Evolutionary conservation across 2,329 filamentous ascomycete genomes (phyloP), one percentile per base, ranked within the genome.

Genomic region (Nothophoma quercina): DNA sequence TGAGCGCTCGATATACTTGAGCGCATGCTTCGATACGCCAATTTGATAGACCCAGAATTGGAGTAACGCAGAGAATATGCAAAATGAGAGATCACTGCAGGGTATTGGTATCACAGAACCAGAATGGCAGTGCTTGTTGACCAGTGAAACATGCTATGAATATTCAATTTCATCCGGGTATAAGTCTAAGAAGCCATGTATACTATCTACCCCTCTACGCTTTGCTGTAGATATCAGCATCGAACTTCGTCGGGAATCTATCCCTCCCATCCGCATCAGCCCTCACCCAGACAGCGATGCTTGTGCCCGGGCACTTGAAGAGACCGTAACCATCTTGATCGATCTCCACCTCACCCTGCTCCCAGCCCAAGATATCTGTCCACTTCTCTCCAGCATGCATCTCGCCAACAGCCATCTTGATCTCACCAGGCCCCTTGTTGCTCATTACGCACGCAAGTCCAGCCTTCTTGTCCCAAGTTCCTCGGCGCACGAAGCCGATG

Each of bases 221-320:
- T 52, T 71, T 68, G 16, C 52, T 55, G 38, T 73, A 73, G 18
- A 74, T 70, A 39, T 72, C 64, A 21, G 67, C 64, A 57, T 74
- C 71, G 35, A 74, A 73, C 8, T 71, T 63, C 8, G 56, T 62
- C 1, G 71, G 71, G 43, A 74, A 74, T 44, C 58, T 60, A 5
- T 73, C 69, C 43, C 71, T 56, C 4, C 81, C 83, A 33, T 81
- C 74, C 1, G 83, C 84, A 53, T 78, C 76, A 35, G 77, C 77
- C 55, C 83, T 81, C 0, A 87, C 85, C 82, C 84, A 90, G 3
- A 89, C 81, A 39, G 82, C 80, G 1, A 88, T 80, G 62, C 83
- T 85, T 29, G 79, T 64, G 1, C 70, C 69, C 5, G 68, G 63
- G 28, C 70, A 73, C 32, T 77, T 77, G 59, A 90, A 90, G 12